Base-by-base conservation (phyloP, 2,329 filamentous ascomycete genomes). In the Diplodia mutila region DNA sequence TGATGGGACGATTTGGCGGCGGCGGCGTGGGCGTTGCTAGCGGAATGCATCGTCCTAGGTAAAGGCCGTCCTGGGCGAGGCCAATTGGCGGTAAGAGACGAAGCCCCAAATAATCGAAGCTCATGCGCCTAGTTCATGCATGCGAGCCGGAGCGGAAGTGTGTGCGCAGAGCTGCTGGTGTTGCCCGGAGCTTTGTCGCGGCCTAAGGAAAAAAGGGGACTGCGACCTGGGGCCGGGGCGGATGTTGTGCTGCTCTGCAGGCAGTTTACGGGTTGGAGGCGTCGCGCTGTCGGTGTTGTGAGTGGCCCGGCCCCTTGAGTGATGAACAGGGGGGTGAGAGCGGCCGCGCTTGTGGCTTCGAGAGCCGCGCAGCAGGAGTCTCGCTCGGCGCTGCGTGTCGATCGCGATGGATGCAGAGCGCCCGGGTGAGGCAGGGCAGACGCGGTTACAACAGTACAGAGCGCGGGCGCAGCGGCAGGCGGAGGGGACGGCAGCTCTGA, bases 1-100 rank as follows among this genome's bases (percentile, higher is more conserved):
- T 68, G 70, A 70, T 70, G 69, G 54, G 52, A 53, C 57, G 67
- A 66, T 57, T 53, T 37, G 59, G 69, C 23, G 64, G 68, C 65
- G 52, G 67, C 65, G 53, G 70, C 68, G 51, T 70, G 66, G 70
- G 71, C 49, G 53, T 61, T 67, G 57, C 51, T 67, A 55, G 65
- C 55, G 55, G 65, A 67, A 55, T 67, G 66, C 66, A 67, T 67
- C 49, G 51, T 63, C 66, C 51, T 49, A 63, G 59, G 59, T 37
- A 63, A 48, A 63, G 46, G 59, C 59, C 59, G 59, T 63, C 42
- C 59, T 37, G 59, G 59, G 34, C 59, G 42, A 59, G 73, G 76
- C 73, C 74, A 76, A 71, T 57, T 70, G 69, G 64, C 53, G 51
- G 70, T 63, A 48, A 59, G 61, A 68, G 49, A 61, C 61, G 59